A percentile compares a stretch with the other conserved stretches of the same genome.
These are phyloP conservation scores for Beauveria rudraprayagi DNA, from an alignment of 2,329 filamentous ascomycete species.

Conservation along the genomic window DNA sequence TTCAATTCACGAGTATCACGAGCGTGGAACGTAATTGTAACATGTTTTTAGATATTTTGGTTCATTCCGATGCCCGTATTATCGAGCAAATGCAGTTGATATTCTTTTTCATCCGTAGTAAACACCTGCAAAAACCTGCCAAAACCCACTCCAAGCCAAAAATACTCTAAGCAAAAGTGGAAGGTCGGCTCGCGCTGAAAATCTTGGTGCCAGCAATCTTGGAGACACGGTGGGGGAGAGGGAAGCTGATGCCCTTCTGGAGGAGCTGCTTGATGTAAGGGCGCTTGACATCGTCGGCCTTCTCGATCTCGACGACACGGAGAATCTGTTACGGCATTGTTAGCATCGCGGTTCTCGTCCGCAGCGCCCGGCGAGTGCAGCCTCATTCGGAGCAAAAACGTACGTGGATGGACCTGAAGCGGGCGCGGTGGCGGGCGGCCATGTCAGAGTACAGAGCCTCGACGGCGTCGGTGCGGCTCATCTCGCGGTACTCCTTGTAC, in stretches of 20 bases:
- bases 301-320: conserved; percentile 95
- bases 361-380: neutral
- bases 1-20: neutral
- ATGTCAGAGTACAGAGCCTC: conserved; percentile 99
- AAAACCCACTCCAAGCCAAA: conserved; percentile 42
- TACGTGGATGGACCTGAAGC: conserved; percentile 98
- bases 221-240: conserved; percentile 90
- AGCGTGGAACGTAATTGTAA: neutral
- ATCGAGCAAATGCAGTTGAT: conserved; percentile 50
- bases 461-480: conserved; percentile 91
- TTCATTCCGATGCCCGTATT: conserved; percentile 40
- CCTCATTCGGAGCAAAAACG: conserved; percentile 29
- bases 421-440: conserved; percentile 92
- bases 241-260: conserved; percentile 93
- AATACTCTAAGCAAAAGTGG: conserved; percentile 88
- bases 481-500: conserved; percentile 99
- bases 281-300: conserved; percentile 88
- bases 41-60: conserved; percentile 19
- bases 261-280: conserved; percentile 99
- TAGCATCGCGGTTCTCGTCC: neutral
- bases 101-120: conserved; percentile 53
- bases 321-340: conserved; percentile 59
- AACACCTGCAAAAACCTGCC: conserved; percentile 53
- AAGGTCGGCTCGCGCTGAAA: conserved; percentile 86
- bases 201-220: conserved; percentile 80